phyloP scores from a whole-genome alignment of 768 basidiomycete genomes.

The Rhizopogon vesiculosus region DNA sequence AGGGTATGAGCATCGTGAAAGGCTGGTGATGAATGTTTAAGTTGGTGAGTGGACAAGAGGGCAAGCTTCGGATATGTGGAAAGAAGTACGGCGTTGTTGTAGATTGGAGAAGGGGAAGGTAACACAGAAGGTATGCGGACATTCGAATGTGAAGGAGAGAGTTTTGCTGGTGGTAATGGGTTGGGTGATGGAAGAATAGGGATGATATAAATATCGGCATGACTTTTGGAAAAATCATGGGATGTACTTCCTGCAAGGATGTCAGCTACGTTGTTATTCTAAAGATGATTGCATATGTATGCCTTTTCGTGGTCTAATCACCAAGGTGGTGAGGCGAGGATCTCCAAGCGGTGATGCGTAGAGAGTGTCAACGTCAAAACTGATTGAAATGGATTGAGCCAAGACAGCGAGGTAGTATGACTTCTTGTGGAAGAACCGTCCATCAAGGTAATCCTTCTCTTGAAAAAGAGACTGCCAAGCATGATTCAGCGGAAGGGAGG shows the following conservation, averaged over 20 bases:
- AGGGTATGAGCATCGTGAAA: slow-evolving; percentile 75
- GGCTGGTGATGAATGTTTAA: slow-evolving; percentile 46
- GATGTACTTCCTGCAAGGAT: slow-evolving; percentile 39
- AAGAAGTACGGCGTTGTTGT: slow-evolving; percentile 70
- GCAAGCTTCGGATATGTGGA: slow-evolving; percentile 32
- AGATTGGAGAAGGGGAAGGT: slow-evolving; percentile 62
- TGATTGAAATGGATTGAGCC: slow-evolving; percentile 51
- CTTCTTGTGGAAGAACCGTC: slow-evolving; percentile 88
- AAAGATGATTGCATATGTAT: slow-evolving; percentile 16
- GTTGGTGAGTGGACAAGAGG: slow-evolving; percentile 41
- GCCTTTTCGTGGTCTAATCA: slow-evolving; percentile 58
- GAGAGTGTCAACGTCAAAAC: slow-evolving; percentile 50
- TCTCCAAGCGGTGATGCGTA: slow-evolving; percentile 60
- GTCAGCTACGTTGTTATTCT: slow-evolving; percentile 22
- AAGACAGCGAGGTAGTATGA: slow-evolving; percentile 85
- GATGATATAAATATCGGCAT: slow-evolving; percentile 70
- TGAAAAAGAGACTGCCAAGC: slow-evolving; percentile 68
- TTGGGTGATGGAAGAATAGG: slow-evolving; percentile 56
- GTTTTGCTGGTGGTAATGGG: slow-evolving; percentile 60
- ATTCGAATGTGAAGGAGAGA: slow-evolving; percentile 76
- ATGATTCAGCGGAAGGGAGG: slow-evolving; percentile 1
- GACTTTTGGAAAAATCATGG: slow-evolving; percentile 61
- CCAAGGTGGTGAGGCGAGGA: slow-evolving; percentile 59
- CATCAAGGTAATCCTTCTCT: slow-evolving; percentile 90
- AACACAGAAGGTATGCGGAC: slow-evolving; percentile 38